Conservation (phyloP, 352 stramenopile species). For the Phytophthora sansomeana region DNA sequence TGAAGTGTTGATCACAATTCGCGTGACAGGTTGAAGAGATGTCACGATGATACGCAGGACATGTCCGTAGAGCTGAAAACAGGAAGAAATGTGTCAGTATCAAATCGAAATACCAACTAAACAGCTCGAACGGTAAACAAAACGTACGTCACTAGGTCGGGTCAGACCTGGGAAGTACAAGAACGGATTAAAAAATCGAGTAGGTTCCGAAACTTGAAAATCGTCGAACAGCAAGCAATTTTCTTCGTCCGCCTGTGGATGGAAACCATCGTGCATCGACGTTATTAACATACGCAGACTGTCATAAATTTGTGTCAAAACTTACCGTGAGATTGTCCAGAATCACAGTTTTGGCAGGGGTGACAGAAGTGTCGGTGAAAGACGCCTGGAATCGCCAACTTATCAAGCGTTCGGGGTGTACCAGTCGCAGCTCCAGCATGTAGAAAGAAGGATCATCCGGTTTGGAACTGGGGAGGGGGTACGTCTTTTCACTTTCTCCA, state of each 20-base stretch:
- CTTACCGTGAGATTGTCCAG: conserved; percentile 53
- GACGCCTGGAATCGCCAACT: conserved; percentile 54
- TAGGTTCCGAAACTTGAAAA: background rate
- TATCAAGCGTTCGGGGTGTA: conserved; percentile 47
- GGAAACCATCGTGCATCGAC: background rate
- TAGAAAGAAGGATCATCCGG: conserved; percentile 58
- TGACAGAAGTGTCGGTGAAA: conserved; percentile 54
- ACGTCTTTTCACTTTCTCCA: background rate
- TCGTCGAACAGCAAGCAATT: conserved; percentile 57
- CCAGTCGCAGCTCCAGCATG: conserved; percentile 55
- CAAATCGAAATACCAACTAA: background rate
- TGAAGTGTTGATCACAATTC: conserved; percentile 63
- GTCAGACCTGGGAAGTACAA: conserved; percentile 51
- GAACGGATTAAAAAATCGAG: conserved; percentile 51
- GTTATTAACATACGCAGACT: no score
- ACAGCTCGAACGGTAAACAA: background rate
- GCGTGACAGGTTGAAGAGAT: conserved; percentile 45
- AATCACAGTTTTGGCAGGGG: conserved; percentile 34
- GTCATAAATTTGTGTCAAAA: background rate
- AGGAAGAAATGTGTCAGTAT: background rate
- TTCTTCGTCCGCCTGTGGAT: conserved; percentile 45
- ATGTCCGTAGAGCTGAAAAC: conserved; percentile 59
- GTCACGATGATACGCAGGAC: conserved; percentile 55
- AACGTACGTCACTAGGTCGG: conserved; percentile 53
- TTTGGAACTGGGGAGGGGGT: conserved; percentile 1